Percentiles rank a stretch among this genome's conserved stretches.
Conservation (phyloP, 2,329 filamentous ascomycete genomes). For the Lecanicillium sp. region DNA sequence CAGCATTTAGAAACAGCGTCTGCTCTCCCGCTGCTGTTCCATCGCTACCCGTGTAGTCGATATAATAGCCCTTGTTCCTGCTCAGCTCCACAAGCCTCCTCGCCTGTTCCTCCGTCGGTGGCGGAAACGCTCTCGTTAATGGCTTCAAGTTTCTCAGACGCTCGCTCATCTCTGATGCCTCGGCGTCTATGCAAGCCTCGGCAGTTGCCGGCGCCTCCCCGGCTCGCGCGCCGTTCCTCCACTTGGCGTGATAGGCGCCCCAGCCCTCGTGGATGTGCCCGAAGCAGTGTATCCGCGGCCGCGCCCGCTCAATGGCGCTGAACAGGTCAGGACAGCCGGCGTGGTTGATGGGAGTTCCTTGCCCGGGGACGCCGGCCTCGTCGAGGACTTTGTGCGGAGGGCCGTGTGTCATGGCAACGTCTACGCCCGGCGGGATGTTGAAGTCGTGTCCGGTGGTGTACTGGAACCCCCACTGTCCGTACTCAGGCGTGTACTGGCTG, state of each 20-base stretch:
- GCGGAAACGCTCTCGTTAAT: slow-evolving; percentile 11
- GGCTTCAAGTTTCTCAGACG: slow-evolving; percentile 20
- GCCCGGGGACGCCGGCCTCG: slow-evolving; percentile 15
- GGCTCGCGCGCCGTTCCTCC: slow-evolving; percentile 27
- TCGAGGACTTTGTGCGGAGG: slow-evolving; percentile 47
- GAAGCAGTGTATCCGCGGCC: slow-evolving; percentile 45
- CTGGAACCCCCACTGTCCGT: slow-evolving; percentile 41
- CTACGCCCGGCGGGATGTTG: slow-evolving; percentile 24
- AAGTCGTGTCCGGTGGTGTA: slow-evolving; percentile 35
- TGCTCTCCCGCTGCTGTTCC: slow-evolving; percentile 27
- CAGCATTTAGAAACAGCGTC: slow-evolving; percentile 54
- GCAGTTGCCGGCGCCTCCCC: neutral
- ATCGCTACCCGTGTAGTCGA: slow-evolving; percentile 31
- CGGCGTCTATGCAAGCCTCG: slow-evolving; percentile 33
- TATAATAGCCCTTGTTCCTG: slow-evolving; percentile 21
- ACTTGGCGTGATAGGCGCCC: slow-evolving; percentile 46
- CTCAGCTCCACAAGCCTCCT: slow-evolving; percentile 13
- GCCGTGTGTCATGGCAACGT: slow-evolving; percentile 48
- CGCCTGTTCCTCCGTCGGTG: slow-evolving; percentile 9
- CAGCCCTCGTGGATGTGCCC: slow-evolving; percentile 54
- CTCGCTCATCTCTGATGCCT: slow-evolving; percentile 26
- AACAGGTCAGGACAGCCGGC: slow-evolving; percentile 39
- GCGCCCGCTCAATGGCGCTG: slow-evolving; percentile 31
- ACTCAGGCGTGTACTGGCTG: slow-evolving; percentile 43
- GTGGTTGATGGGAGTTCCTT: slow-evolving; percentile 13